These are phyloP conservation scores for Metschnikowia picachoensis DNA, from an alignment of 805 yeast genomes.

Conservation along the genomic window DNA sequence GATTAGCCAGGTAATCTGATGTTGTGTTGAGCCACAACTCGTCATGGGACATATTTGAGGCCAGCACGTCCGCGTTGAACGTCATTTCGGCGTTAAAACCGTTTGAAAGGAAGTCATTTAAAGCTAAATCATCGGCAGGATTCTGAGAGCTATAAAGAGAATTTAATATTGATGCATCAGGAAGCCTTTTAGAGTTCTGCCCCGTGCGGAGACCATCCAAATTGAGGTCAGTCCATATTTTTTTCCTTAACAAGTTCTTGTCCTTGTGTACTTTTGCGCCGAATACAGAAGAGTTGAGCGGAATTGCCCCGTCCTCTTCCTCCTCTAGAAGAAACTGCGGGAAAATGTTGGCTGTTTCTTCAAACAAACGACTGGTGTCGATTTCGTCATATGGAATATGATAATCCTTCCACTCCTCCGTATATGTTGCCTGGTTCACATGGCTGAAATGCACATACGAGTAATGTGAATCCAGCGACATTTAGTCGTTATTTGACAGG, in stretches of 20 bases:
- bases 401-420: conserved; percentile 41
- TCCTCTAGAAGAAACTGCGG: conserved; percentile 37
- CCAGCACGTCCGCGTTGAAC: conserved; percentile 26
- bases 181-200: conserved; percentile 12
- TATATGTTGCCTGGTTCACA: conserved; percentile 37
- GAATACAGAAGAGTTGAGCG: conserved; percentile 32
- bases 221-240: conserved; percentile 35
- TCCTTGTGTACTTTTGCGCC: conserved; percentile 40
- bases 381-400: conserved; percentile 40
- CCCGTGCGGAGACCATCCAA: conserved; percentile 26
- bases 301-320: conserved; percentile 34
- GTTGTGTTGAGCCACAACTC: conserved; percentile 34
- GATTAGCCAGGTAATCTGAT: conserved; percentile 26
- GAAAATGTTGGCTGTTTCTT: conserved; percentile 34
- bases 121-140: conserved; percentile 19
- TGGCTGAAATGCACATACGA: conserved; percentile 36
- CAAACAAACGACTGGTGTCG: conserved; percentile 35
- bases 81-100: conserved; percentile 21
- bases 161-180: conserved; percentile 32
- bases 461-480: conserved; percentile 16
- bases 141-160: conserved; percentile 20
- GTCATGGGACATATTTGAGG: conserved; percentile 22
- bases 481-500: neutral
- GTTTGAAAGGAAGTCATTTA: conserved; percentile 34
- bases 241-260: conserved; percentile 26